Evolutionary conservation across 1,284 basidiomycete genomes (phyloP), one percentile per base, ranked within the genome.

Genomic region (Trametes pubescens): DNA sequence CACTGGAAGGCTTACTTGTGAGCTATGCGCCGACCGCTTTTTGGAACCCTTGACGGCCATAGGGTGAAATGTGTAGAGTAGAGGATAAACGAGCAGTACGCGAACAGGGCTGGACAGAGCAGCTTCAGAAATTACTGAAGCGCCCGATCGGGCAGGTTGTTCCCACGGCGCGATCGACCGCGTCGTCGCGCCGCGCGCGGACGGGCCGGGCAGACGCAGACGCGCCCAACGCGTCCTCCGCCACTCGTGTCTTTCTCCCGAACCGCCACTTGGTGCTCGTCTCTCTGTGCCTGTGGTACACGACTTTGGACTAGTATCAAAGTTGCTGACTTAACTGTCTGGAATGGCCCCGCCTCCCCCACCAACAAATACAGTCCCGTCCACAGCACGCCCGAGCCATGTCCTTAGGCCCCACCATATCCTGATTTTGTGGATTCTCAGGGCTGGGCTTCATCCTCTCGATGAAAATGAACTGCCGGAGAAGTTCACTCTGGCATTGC

Each of bases 391-490:
- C 0, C 82, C 83, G 7, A 82, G 85, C 58, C 87, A 90, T 75
- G 79, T 85, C 57, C 80, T 91, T 35, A 82, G 86, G 61, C 90
- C 92, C 2, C 92, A 94, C 71, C 92, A 94, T 73, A 78, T 94
- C 49, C 82, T 83, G 54, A 76, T 93, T 16, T 77, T 93, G 34
- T 82, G 83, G 44, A 78, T 92, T 40, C 79, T 92, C 43, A 77
- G 86, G 62, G 77, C 88, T 13, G 77, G 83, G 1, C 90, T 88
- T 74, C 86, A 85, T 69, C 85, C 87, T 62, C 80, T 82, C 57
- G 80, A 82, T 18, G 75, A 79, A 14, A 81, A 79, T 60, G 21
- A 55, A 21, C 78, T 91, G 18, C 84, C 89, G 0, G 73, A 82
- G n/a, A 68, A 75, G 5, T 92, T 90, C 71, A 72, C 85, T n/a